Evolutionary conservation across 163 green algal genomes (phyloP).

Genomic region (Picocystis sp.): DNA sequence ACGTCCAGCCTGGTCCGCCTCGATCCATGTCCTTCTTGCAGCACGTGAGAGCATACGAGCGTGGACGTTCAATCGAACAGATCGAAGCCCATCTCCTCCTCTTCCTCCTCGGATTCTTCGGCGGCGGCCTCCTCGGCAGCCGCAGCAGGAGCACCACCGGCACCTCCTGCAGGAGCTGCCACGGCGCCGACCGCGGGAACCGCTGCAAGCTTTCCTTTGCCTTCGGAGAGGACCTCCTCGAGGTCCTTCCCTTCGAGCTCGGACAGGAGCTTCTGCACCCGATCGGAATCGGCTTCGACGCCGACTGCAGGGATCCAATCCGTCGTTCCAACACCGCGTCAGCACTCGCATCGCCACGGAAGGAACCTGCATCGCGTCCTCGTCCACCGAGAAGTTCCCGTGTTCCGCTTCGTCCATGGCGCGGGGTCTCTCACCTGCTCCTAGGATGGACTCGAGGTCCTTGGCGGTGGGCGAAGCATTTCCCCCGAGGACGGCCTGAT

Average conservation of each 20-base stretch:
- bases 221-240: slow-evolving; percentile 34
- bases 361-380: background rate
- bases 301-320: slow-evolving; percentile 41
- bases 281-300: slow-evolving; percentile 54
- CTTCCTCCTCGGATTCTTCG: slow-evolving; percentile 47
- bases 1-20: too few species aligned
- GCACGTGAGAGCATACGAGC: too few species aligned
- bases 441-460: slow-evolving; percentile 69
- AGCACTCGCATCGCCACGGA: too few species aligned
- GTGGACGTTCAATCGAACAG: slow-evolving; percentile 32
- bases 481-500: slow-evolving; percentile 59
- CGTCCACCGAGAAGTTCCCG: background rate
- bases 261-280: slow-evolving; percentile 49
- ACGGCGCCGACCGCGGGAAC: slow-evolving; percentile 50
- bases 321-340: too few species aligned
- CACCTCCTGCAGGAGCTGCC: slow-evolving; percentile 21
- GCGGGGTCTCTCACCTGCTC: slow-evolving; percentile 32
- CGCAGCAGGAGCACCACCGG: slow-evolving; percentile 25
- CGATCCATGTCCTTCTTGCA: too few species aligned
- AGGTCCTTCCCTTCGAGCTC: slow-evolving; percentile 80
- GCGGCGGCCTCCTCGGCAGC: slow-evolving; percentile 13
- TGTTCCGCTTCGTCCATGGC: background rate
- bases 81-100: slow-evolving; percentile 42
- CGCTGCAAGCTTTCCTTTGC: slow-evolving; percentile 59
- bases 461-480: slow-evolving; percentile 47